phyloP scores from a whole-genome alignment of 192 early-diverging fungal species.

The Endogone sp. region DNA sequence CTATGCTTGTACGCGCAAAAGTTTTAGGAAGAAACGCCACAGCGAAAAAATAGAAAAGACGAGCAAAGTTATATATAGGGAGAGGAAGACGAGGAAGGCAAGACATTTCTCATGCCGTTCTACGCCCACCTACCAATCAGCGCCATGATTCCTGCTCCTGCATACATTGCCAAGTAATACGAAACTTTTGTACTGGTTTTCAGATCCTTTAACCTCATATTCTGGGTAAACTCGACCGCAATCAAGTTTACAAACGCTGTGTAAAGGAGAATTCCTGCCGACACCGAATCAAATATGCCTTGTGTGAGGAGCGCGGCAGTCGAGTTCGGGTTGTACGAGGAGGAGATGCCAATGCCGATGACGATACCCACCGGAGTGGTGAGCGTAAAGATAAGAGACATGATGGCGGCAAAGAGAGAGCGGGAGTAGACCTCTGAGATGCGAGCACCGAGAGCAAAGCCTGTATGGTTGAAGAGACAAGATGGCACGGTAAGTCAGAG shows the following conservation, averaged over 20 bases:
- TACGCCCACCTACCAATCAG: constrained; percentile 62
- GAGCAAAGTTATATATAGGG: too few species aligned
- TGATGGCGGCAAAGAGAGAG: constrained; percentile 37
- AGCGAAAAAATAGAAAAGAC: too few species aligned
- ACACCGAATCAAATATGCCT: constrained; percentile 76
- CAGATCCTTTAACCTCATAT: constrained; percentile 39
- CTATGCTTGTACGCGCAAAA: too few species aligned
- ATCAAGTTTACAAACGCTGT: constrained; percentile 73
- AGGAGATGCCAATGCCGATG: constrained; percentile 70
- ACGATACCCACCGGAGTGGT: constrained; percentile 81
- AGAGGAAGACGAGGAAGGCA: too few species aligned
- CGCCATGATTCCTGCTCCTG: constrained; percentile 73
- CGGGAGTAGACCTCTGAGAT: constrained; percentile 47
- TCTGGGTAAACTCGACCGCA: constrained; percentile 62
- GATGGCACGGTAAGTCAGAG: constrained; percentile 12
- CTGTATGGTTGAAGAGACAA: constrained; percentile 54
- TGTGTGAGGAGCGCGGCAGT: constrained; percentile 53
- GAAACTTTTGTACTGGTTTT: constrained; percentile 26
- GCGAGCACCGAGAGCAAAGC: constrained; percentile 72
- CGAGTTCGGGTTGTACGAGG: constrained; percentile 53
- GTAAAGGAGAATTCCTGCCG: constrained; percentile 82
- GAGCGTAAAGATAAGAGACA: constrained; percentile 58
- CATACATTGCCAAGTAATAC: constrained; percentile 60
- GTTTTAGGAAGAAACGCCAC: too few species aligned
- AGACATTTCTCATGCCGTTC: too few species aligned